Conservation (phyloP, 208 protist genomes). For the Tetramitus jugosus region DNA sequence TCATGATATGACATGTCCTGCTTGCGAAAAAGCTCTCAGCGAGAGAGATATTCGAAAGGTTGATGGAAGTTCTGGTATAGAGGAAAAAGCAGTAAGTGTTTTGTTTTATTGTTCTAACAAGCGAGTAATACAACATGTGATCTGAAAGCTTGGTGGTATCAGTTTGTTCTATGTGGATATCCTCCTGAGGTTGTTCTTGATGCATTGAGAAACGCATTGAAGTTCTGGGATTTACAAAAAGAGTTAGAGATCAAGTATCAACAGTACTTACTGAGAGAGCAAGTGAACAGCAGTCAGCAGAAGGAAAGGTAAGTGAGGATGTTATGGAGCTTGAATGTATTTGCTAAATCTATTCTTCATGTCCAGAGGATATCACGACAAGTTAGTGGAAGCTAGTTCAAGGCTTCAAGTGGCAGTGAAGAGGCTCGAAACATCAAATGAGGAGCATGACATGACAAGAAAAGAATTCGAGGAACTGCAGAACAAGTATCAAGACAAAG, state of each 20-base stretch:
- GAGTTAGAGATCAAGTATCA: conserved; percentile 17
- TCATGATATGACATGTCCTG: conserved; percentile 11
- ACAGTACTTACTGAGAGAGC: not conserved
- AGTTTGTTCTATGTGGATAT: not conserved
- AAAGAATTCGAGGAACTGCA: not conserved
- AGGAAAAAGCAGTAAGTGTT: conserved; percentile 8
- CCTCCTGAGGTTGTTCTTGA: conserved; percentile 16
- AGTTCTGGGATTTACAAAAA: conserved; percentile 8
- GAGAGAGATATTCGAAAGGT: not conserved
- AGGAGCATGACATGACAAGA: not conserved
- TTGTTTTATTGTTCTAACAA: not conserved
- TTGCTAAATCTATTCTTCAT: not conserved
- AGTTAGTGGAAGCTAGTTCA: not conserved
- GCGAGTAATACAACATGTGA: not conserved
- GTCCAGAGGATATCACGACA: not conserved
- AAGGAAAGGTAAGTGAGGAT: conserved; percentile 11
- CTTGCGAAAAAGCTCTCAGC: conserved; percentile 10
- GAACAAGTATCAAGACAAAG: conserved; percentile 1
- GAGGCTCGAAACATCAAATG: not conserved
- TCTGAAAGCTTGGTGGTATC: too few relatives aligned
- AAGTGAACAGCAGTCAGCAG: not conserved
- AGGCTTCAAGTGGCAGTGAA: not conserved
- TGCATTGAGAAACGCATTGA: not conserved
- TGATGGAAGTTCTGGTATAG: not conserved
- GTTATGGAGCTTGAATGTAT: too few relatives aligned